Conservation (phyloP, 2,329 filamentous ascomycete genomes). For the Akanthomyces dipterigenus region DNA sequence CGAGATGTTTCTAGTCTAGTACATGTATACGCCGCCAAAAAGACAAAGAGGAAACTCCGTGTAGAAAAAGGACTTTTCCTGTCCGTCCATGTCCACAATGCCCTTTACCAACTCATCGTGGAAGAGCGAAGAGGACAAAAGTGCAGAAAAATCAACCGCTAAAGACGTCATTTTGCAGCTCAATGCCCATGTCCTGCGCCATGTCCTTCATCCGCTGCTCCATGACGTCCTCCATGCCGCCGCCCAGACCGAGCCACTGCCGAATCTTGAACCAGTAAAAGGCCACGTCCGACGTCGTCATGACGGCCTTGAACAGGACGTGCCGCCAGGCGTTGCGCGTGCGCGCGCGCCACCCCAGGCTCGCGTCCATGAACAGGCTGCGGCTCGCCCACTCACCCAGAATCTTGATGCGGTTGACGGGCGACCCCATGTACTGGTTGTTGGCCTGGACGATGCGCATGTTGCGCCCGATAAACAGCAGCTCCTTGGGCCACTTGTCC, state of each 20-base stretch:
- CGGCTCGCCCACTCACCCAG: slow-evolving; percentile 85
- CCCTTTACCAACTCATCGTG: neutral
- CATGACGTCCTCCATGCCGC: slow-evolving; percentile 91
- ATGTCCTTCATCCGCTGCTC: slow-evolving; percentile 81
- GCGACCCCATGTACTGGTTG: slow-evolving; percentile 83
- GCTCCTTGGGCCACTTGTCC: slow-evolving; percentile 80
- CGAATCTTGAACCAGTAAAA: slow-evolving; percentile 77
- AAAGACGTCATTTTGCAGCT: slow-evolving; percentile 82
- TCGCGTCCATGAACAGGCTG: slow-evolving; percentile 68
- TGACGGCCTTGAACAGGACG: slow-evolving; percentile 70
- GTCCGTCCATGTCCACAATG: neutral
- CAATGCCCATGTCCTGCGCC: slow-evolving; percentile 86
- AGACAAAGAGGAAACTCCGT: slow-evolving; percentile 5
- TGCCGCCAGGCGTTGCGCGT: slow-evolving; percentile 68
- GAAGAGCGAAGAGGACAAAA: neutral
- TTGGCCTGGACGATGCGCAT: slow-evolving; percentile 90
- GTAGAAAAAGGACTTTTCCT: neutral
- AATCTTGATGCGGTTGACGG: slow-evolving; percentile 89
- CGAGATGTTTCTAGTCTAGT: slow-evolving; percentile 10
- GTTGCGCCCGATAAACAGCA: slow-evolving; percentile 88
- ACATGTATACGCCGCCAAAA: neutral
- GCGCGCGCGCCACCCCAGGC: slow-evolving; percentile 56
- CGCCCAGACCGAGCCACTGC: slow-evolving; percentile 69
- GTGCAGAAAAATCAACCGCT: slow-evolving; percentile 52
- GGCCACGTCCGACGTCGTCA: slow-evolving; percentile 69